Evolutionary conservation across 495 filamentous ascomycete species (phyloP).

Genomic region (Entonaema liquescens): DNA sequence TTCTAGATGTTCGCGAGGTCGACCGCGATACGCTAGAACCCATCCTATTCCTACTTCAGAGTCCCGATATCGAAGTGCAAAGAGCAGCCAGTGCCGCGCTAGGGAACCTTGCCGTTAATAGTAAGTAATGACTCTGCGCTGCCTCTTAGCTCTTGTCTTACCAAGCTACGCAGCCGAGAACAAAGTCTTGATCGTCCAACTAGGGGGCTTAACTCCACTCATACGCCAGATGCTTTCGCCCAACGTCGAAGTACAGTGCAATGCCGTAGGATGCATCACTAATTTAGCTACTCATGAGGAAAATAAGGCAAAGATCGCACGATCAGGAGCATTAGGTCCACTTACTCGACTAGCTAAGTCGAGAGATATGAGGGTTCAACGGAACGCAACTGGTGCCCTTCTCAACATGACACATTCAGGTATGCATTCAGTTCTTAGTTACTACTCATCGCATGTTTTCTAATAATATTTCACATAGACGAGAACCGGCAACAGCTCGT

Average conservation of each 20-base stretch:
- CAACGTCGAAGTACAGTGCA: constrained; percentile 99
- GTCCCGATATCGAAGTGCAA: constrained; percentile 95
- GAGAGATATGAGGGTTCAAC: constrained; percentile 97
- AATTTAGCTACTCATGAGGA: constrained; percentile 98
- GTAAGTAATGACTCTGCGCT: constrained; percentile 61
- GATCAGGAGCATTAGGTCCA: constrained; percentile 89
- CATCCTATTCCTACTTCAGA: constrained; percentile 94
- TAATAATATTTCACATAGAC: constrained; percentile 63
- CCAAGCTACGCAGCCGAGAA: constrained; percentile 79
- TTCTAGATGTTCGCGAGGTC: constrained; percentile 91
- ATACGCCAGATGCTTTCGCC: constrained; percentile 98
- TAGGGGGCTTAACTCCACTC: constrained; percentile 88
- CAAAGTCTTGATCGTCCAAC: constrained; percentile 92
- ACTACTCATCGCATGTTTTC: constrained; percentile 6
- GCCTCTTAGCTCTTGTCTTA: constrained; percentile 2
- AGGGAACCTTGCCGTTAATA: constrained; percentile 95
- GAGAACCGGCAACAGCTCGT: constrained; percentile 98
- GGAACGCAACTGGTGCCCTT: constrained; percentile 94
- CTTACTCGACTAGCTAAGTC: constrained; percentile 93
- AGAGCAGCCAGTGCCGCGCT: constrained; percentile 94
- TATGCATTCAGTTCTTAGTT: constrained; percentile 52
- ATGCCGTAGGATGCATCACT: constrained; percentile 97
- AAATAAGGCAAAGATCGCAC: constrained; percentile 98
- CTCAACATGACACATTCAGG: constrained; percentile 99
- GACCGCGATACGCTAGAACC: constrained; percentile 94